These are phyloP conservation scores for Verbascum thapsus DNA, from an alignment of 257 asterid species.

Conservation along the genomic window DNA sequence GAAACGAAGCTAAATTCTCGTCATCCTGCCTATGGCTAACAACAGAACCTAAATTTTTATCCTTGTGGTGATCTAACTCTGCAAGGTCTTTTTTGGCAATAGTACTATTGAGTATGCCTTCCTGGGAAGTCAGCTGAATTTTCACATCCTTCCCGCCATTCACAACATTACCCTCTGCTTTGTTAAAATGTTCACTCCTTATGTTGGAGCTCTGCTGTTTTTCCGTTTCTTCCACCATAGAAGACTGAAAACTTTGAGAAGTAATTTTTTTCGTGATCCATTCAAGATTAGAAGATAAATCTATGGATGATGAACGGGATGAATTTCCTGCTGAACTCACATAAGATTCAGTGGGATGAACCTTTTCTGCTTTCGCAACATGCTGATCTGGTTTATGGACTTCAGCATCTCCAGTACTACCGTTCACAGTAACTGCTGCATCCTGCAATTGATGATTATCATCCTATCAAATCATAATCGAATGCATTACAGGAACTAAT, in stretches of 20 bases:
- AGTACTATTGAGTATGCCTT: conserved; percentile 23
- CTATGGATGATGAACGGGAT: conserved; percentile 52
- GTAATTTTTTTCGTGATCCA: conserved; percentile 54
- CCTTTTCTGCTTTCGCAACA: conserved; percentile 43
- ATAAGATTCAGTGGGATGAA: conserved; percentile 37
- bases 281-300: conserved; percentile 58
- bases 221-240: conserved; percentile 36
- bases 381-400: conserved; percentile 30
- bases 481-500: conserved; percentile 13
- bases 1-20: conserved; percentile 29
- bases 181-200: conserved; percentile 26
- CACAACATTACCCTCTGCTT: conserved; percentile 22
- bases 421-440: conserved; percentile 39
- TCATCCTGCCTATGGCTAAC: conserved; percentile 26
- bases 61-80: conserved; percentile 22
- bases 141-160: conserved; percentile 29
- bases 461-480: conserved; percentile 23
- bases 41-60: conserved; percentile 29
- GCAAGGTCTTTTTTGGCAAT: conserved; percentile 21
- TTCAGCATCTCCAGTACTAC: conserved; percentile 38
- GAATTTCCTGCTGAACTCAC: conserved; percentile 37
- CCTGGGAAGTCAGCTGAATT: conserved; percentile 27
- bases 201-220: conserved; percentile 23
- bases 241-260: conserved; percentile 35
- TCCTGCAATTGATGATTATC: conserved; percentile 48